Percentiles rank a stretch among this genome's conserved stretches.
phyloP scores from a whole-genome alignment of 495 filamentous ascomycete genomes.

The Aspergillus hancockii region DNA sequence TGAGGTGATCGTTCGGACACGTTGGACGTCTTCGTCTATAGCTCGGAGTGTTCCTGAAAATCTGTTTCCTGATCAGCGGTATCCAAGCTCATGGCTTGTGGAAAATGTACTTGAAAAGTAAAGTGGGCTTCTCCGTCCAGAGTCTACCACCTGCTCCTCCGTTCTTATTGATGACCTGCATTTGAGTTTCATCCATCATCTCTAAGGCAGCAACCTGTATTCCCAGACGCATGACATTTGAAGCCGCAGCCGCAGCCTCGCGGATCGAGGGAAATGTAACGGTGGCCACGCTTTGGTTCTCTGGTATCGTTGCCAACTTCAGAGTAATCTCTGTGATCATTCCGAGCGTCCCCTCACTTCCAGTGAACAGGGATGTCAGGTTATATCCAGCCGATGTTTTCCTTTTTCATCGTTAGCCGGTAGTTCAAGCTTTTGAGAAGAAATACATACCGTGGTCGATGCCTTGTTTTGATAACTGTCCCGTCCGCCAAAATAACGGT shows the following conservation, averaged over 20 bases:
- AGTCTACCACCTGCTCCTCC: conserved; percentile 66
- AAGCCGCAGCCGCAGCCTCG: conserved; percentile 72
- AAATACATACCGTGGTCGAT: conserved; percentile 22
- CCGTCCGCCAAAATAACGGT: conserved; percentile 88
- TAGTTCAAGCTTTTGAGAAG: background rate
- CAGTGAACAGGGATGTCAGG: conserved; percentile 74
- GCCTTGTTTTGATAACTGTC: conserved; percentile 73
- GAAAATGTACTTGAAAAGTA: conserved; percentile 82
- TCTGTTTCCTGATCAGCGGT: conserved; percentile 21
- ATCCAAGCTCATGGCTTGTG: background rate
- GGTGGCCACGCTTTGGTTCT: conserved; percentile 71
- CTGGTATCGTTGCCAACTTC: conserved; percentile 74
- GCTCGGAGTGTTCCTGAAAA: conserved; percentile 68
- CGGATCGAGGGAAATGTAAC: conserved; percentile 70
- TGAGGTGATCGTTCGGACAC: conserved; percentile 65
- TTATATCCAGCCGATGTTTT: conserved; percentile 85
- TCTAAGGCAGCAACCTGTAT: conserved; percentile 81
- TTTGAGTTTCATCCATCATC: conserved; percentile 84
- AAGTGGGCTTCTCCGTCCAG: conserved; percentile 77
- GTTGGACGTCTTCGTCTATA: conserved; percentile 75
- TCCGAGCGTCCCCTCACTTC: conserved; percentile 81
- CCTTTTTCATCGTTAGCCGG: conserved; percentile 13
- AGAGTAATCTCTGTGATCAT: conserved; percentile 78
- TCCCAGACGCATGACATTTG: conserved; percentile 70
- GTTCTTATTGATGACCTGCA: conserved; percentile 76